phyloP scores from a whole-genome alignment of 768 basidiomycete species.

The Xerocomellus amylosporus region DNA sequence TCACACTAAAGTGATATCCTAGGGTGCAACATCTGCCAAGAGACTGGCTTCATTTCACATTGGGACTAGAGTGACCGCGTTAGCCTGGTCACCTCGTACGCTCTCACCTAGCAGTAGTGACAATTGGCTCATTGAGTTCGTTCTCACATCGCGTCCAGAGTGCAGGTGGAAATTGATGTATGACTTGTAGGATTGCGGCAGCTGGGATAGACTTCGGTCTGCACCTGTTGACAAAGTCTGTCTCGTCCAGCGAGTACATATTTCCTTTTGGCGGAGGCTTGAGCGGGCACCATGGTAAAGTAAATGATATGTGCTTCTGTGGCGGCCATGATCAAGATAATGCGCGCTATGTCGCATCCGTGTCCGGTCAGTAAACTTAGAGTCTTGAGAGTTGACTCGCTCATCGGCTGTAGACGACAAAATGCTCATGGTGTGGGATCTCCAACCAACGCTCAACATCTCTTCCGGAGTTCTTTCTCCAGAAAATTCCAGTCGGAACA shows the following conservation, averaged over 20 bases:
- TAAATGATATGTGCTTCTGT: conserved; percentile 79
- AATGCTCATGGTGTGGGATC: conserved; percentile 85
- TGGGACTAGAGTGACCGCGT: conserved; percentile 64
- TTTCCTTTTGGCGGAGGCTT: conserved; percentile 77
- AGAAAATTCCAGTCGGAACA: conserved; percentile 28
- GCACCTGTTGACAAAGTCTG: conserved; percentile 62
- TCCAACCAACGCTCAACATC: conserved; percentile 54
- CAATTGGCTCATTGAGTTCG: conserved; percentile 72
- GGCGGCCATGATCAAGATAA: conserved; percentile 69
- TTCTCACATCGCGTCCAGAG: conserved; percentile 1
- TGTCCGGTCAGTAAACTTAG: conserved; percentile 52
- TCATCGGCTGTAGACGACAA: conserved; percentile 57
- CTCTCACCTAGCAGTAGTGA: conserved; percentile 64
- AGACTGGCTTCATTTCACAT: conserved; percentile 71
- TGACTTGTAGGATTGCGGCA: conserved; percentile 54
- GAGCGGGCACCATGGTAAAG: conserved; percentile 75
- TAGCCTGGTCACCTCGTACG: conserved; percentile 75
- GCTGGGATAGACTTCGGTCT: conserved; percentile 70
- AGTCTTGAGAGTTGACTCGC: not conserved
- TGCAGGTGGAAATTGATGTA: conserved; percentile 6
- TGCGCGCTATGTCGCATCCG: conserved; percentile 73
- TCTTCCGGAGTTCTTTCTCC: conserved; percentile 37
- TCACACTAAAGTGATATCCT: conserved; percentile 13
- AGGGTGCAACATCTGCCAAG: conserved; percentile 45
- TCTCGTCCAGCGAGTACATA: conserved; percentile 46